Evolutionary conservation across 2,329 filamentous ascomycete genomes (phyloP), one percentile per base, ranked within the genome.

Genomic region (Alternaria longipes): DNA sequence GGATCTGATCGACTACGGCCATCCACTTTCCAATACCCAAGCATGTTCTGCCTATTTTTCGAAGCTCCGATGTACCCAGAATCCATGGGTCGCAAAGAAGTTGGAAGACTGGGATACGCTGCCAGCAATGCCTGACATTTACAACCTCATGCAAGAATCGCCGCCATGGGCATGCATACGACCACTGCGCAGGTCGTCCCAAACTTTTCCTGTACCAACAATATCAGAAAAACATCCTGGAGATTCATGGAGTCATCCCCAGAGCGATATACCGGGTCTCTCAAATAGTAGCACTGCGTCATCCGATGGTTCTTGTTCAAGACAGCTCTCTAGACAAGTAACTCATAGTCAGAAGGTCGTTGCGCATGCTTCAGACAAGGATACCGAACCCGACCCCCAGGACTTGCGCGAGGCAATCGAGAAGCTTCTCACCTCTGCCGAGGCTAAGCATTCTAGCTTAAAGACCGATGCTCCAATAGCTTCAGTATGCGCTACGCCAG

Each of bases 41-140:
- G 75, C 76, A 36, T 76, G 73, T 62, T 77, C 74, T 54, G 75
- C 75, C 38, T 79, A 79, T 63, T 76, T 79, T 54, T 78, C 75
- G 3, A 79, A 79, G 50, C 62, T 79, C 3, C 68, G 75, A 22
- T 79, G 76, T 59, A 77, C 70, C 16, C 74, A 78, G 54, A 79
- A 78, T 32, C 73, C 75, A 4, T 78, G 76, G 76, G 75, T 79
- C 16, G 66, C 64, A 20, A 72, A 71, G 57, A 75, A 74, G 56
- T 59, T 79, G 14, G 68, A 73, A 52, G 67, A 72, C 24, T 79
- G 74, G 75, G 66, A 75, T 41, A 40, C 64, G n/a, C 63, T 70
- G 20, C n/a, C 60, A 1, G 50, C 59, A 4, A 61, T 67, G 18
- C 70, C 71, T 6, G 64, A 66, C 8, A 67, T 77, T 6, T 54